Evolutionary conservation across 202 grass and related monocot genomes (phyloP).

Genomic region (Digitaria exilis): DNA sequence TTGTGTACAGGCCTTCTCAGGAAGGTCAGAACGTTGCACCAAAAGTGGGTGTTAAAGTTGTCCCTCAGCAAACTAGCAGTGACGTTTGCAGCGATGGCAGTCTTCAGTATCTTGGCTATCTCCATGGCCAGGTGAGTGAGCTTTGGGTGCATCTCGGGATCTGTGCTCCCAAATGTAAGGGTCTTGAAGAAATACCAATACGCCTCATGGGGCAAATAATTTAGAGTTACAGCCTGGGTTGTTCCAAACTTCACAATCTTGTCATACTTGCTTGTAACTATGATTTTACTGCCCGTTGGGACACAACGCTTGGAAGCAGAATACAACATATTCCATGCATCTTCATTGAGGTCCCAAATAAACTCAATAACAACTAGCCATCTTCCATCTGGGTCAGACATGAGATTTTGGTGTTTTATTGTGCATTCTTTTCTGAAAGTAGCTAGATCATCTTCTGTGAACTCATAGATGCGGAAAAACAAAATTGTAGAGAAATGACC

Average conservation of each 20-base stretch:
- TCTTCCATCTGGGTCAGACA: background rate
- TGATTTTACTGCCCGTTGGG: background rate
- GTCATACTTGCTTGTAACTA: background rate
- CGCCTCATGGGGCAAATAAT: background rate
- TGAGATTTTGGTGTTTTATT: background rate
- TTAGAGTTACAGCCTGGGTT: background rate
- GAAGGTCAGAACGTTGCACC: background rate
- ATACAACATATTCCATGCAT: background rate
- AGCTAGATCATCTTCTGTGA: background rate
- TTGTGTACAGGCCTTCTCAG: background rate
- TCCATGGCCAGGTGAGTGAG: too few species aligned
- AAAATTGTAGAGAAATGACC: background rate
- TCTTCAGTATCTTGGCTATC: too few species aligned
- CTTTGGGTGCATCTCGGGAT: too few species aligned
- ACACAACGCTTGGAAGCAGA: background rate
- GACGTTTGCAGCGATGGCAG: background rate
- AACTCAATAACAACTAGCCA: background rate
- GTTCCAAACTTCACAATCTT: background rate
- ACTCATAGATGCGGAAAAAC: background rate
- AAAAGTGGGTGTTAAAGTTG: background rate
- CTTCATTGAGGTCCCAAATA: background rate
- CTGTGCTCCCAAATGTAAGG: background rate
- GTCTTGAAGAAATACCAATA: constrained; percentile 32
- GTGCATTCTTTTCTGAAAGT: background rate
- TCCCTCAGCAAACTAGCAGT: background rate